Evolutionary conservation across 306 rosid species (phyloP).

Genomic region (Gillenia trifoliata): DNA sequence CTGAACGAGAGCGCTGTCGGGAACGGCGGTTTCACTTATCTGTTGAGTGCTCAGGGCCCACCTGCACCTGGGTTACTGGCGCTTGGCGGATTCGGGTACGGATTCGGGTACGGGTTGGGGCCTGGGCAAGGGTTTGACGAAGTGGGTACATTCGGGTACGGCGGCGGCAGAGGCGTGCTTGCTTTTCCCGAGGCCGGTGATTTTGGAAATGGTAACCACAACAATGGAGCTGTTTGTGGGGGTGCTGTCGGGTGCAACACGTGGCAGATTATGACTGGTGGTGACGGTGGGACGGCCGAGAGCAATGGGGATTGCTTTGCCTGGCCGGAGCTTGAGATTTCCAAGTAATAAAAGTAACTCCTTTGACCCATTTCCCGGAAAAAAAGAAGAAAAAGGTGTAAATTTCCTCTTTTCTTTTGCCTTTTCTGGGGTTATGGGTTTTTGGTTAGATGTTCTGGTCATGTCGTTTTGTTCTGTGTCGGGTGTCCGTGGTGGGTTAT

Average conservation of each 20-base stretch:
- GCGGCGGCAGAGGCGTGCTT: constrained; percentile 27
- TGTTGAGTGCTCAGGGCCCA: constrained; percentile 20
- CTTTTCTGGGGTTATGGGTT: not conserved
- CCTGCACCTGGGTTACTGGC: constrained; percentile 22
- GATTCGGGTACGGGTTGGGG: constrained; percentile 28
- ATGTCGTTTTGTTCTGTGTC: not conserved
- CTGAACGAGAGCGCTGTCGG: not conserved
- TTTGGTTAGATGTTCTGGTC: not conserved
- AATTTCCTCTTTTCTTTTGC: not conserved
- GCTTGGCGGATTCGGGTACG: constrained; percentile 33
- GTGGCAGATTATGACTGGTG: constrained; percentile 38
- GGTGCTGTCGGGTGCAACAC: constrained; percentile 25
- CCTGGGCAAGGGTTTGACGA: constrained; percentile 25
- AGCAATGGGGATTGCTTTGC: constrained; percentile 25
- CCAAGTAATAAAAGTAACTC: constrained; percentile 16
- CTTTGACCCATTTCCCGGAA: not conserved
- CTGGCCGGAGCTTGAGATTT: constrained; percentile 41
- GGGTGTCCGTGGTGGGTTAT: not conserved
- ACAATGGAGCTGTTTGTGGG: not conserved
- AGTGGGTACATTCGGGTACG: constrained; percentile 25
- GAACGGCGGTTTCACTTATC: constrained; percentile 12
- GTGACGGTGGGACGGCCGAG: constrained; percentile 17
- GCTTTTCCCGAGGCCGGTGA: constrained; percentile 29
- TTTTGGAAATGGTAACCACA: not conserved
- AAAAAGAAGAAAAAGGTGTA: not conserved